phyloP scores from a whole-genome alignment of 2,329 filamentous ascomycete species.

The Penicillium brevicompactum region DNA sequence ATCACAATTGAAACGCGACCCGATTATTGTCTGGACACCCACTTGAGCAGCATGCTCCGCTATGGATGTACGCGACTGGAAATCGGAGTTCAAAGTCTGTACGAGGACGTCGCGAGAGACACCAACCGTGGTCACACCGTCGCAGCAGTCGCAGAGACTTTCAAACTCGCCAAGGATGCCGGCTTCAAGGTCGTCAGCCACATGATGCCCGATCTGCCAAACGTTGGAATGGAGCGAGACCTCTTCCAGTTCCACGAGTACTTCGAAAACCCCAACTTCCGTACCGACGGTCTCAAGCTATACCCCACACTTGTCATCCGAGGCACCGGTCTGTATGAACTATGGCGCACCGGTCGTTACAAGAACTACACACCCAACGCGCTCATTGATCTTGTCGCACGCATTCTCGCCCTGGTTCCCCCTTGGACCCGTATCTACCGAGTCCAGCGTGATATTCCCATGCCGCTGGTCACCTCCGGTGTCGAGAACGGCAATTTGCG shows the following conservation, averaged over 20 bases:
- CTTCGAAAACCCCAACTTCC: slow-evolving; percentile 93
- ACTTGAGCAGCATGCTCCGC: slow-evolving; percentile 92
- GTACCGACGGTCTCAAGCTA: slow-evolving; percentile 96
- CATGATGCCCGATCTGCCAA: slow-evolving; percentile 99
- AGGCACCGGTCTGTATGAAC: slow-evolving; percentile 92
- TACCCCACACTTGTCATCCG: slow-evolving; percentile 97
- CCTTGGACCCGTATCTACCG: slow-evolving; percentile 99
- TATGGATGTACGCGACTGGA: slow-evolving; percentile 96
- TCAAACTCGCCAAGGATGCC: slow-evolving; percentile 94
- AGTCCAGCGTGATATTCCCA: slow-evolving; percentile 98
- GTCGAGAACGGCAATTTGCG: slow-evolving; percentile 97
- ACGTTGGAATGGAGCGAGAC: slow-evolving; percentile 97
- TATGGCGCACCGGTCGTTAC: slow-evolving; percentile 95
- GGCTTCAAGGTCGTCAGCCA: slow-evolving; percentile 99
- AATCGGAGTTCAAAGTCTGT: slow-evolving; percentile 92
- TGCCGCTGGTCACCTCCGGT: slow-evolving; percentile 97
- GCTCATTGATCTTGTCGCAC: slow-evolving; percentile 89
- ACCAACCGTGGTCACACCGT: slow-evolving; percentile 97
- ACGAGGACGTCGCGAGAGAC: slow-evolving; percentile 97
- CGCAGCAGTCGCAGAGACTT: slow-evolving; percentile 91
- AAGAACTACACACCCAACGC: slow-evolving; percentile 99
- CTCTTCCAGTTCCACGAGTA: slow-evolving; percentile 97
- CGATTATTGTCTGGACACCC: slow-evolving; percentile 95
- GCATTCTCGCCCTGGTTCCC: slow-evolving; percentile 91
- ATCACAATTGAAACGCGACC: slow-evolving; percentile 98